Conservation (phyloP, 2,329 filamentous ascomycete genomes). For the Paecilomyces variotii region DNA sequence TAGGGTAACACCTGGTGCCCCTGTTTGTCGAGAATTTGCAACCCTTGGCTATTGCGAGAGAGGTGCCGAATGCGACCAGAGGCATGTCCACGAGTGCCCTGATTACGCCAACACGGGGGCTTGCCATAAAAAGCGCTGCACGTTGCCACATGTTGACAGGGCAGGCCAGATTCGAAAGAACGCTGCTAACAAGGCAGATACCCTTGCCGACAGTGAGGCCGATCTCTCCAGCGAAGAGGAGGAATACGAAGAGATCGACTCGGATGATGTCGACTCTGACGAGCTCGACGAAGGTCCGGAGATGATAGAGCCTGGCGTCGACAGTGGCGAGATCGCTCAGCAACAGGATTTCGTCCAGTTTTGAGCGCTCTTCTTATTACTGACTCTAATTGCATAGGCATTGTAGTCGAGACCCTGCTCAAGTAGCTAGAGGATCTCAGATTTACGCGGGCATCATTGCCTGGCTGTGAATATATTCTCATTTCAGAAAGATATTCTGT, state of each 20-base stretch:
- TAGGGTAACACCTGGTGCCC: constrained; percentile 65
- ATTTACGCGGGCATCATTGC: not conserved
- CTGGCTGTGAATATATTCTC: not conserved
- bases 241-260: constrained; percentile 56
- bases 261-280: constrained; percentile 61
- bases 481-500: not conserved
- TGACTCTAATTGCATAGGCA: not conserved
- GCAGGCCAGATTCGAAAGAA: constrained; percentile 67
- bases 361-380: constrained; percentile 13
- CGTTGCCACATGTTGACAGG: constrained; percentile 77
- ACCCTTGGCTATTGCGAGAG: constrained; percentile 82
- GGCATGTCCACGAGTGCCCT: constrained; percentile 89
- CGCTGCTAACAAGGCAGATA: constrained; percentile 34
- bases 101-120: constrained; percentile 86
- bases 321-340: constrained; percentile 41
- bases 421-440: not conserved
- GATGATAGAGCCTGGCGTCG: constrained; percentile 26
- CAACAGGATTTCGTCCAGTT: constrained; percentile 49
- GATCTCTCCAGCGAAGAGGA: constrained; percentile 76
- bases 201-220: constrained; percentile 44
- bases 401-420: not conserved
- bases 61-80: constrained; percentile 66
- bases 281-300: constrained; percentile 36
- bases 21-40: constrained; percentile 78
- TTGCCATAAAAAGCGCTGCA: constrained; percentile 75